phyloP scores from a whole-genome alignment of 2,329 filamentous ascomycete species.

The Neonectria ditissima region DNA sequence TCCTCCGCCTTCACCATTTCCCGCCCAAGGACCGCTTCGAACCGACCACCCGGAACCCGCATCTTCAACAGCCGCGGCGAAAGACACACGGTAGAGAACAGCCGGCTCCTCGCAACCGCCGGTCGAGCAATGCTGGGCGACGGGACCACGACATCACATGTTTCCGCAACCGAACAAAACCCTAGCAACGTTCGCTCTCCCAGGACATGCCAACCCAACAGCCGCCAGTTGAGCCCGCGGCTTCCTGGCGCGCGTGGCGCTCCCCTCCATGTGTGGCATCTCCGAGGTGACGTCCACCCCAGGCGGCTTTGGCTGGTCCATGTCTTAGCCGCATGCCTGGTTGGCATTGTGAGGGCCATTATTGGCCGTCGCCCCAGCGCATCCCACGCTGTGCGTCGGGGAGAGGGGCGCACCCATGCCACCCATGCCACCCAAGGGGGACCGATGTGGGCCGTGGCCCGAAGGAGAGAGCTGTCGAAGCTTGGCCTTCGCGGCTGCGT shows the following conservation, averaged over 20 bases:
- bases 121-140: slow-evolving; percentile 11
- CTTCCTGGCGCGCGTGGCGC: slow-evolving; percentile 36
- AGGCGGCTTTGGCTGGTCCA: slow-evolving; percentile 33
- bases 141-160: slow-evolving; percentile 23
- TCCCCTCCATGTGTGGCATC: slow-evolving; percentile 33
- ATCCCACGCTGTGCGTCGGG: slow-evolving; percentile 38
- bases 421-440: slow-evolving; percentile 32
- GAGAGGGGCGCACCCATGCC: slow-evolving; percentile 20
- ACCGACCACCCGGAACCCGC: slow-evolving; percentile 6
- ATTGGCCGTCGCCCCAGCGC: slow-evolving; percentile 36
- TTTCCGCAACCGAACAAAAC: slow-evolving; percentile 8
- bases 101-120: slow-evolving; percentile 6
- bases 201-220: slow-evolving; percentile 27
- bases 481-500: slow-evolving; percentile 33
- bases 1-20: neutral
- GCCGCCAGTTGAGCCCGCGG: slow-evolving; percentile 26
- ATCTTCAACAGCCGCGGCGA: neutral
- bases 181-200: slow-evolving; percentile 9
- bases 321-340: slow-evolving; percentile 44
- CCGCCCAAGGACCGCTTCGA: slow-evolving; percentile 9
- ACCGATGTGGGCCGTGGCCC: slow-evolving; percentile 34
- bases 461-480: slow-evolving; percentile 37
- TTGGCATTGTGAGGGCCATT: slow-evolving; percentile 40
- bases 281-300: slow-evolving; percentile 42
- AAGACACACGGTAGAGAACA: neutral